Conservation (phyloP, 2,329 filamentous ascomycete species). For the Conoideocrella luteorostrata region DNA sequence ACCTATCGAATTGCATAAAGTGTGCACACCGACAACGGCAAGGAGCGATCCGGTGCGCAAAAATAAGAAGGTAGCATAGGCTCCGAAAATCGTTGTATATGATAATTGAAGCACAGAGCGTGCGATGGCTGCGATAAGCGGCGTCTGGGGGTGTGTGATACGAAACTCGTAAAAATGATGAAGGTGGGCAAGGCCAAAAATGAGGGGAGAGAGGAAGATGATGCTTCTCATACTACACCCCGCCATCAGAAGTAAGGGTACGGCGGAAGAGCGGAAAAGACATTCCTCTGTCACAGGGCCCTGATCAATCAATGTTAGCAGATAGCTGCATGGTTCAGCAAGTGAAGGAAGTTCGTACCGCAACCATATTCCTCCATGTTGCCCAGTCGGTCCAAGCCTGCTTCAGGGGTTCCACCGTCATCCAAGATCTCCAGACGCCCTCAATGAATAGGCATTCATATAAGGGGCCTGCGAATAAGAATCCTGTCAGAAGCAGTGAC, state of each 20-base stretch:
- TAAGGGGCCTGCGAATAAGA: conserved; percentile 79
- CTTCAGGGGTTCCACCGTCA: conserved; percentile 46
- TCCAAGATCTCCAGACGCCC: conserved; percentile 60
- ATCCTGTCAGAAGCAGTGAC: conserved; percentile 62
- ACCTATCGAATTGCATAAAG: conserved; percentile 90
- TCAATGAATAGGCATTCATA: conserved; percentile 74
- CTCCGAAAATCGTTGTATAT: conserved; percentile 90
- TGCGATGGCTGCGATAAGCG: conserved; percentile 55
- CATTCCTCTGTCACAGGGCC: conserved; percentile 89
- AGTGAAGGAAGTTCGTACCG: conserved; percentile 45
- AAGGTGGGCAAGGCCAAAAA: conserved; percentile 88
- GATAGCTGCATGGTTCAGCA: background rate
- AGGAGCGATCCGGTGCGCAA: conserved; percentile 77
- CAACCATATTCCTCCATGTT: conserved; percentile 79
- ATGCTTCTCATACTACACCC: conserved; percentile 50
- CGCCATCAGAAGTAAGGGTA: conserved; percentile 75
- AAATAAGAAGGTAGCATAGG: conserved; percentile 85
- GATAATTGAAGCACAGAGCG: conserved; percentile 77
- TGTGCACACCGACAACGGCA: conserved; percentile 69
- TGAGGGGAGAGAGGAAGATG: conserved; percentile 75
- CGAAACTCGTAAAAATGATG: conserved; percentile 96
- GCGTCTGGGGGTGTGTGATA: conserved; percentile 67
- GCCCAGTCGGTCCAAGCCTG: conserved; percentile 66
- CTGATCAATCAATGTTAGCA: conserved; percentile 31
- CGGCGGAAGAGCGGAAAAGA: conserved; percentile 81